These are phyloP conservation scores for Pythium biforme DNA, from an alignment of 352 stramenopile species.

Conservation along the genomic window DNA sequence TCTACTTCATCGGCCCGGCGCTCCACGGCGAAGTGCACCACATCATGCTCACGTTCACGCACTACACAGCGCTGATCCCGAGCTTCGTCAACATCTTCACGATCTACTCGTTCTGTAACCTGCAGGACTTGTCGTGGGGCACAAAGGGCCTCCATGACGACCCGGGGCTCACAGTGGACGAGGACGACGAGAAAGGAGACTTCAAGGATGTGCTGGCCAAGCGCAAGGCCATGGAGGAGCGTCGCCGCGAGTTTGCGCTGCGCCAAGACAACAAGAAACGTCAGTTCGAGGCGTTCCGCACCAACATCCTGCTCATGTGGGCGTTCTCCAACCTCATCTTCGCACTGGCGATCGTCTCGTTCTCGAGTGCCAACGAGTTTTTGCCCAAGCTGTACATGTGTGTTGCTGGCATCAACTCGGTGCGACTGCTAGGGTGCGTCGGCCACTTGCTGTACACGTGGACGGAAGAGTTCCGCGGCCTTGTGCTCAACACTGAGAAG, in stretches of 20 bases:
- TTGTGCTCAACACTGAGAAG: conserved; percentile 17
- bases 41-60: conserved; percentile 84
- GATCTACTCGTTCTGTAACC: conserved; percentile 90
- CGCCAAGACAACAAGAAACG: conserved; percentile 70
- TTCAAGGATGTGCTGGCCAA: conserved; percentile 86
- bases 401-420: conserved; percentile 68
- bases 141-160: conserved; percentile 73
- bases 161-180: conserved; percentile 35
- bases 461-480: conserved; percentile 30
- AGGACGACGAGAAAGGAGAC: conserved; percentile 73
- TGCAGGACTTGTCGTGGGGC: conserved; percentile 87
- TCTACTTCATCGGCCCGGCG: conserved; percentile 84
- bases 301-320: conserved; percentile 79
- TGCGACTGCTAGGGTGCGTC: conserved; percentile 61
- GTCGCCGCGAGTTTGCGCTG: conserved; percentile 51
- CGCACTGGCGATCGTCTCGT: conserved; percentile 69
- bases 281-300: conserved; percentile 82
- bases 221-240: conserved; percentile 67
- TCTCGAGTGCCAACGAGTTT: conserved; percentile 51
- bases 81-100: conserved; percentile 90
- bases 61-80: conserved; percentile 85
- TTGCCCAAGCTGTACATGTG: conserved; percentile 72
- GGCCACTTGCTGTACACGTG: conserved; percentile 74
- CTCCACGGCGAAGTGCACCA: conserved; percentile 80
- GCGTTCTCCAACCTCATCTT: conserved; percentile 83